Conservation (phyloP, 192 early-diverging fungal species). For the Powellomyces hirtus region DNA sequence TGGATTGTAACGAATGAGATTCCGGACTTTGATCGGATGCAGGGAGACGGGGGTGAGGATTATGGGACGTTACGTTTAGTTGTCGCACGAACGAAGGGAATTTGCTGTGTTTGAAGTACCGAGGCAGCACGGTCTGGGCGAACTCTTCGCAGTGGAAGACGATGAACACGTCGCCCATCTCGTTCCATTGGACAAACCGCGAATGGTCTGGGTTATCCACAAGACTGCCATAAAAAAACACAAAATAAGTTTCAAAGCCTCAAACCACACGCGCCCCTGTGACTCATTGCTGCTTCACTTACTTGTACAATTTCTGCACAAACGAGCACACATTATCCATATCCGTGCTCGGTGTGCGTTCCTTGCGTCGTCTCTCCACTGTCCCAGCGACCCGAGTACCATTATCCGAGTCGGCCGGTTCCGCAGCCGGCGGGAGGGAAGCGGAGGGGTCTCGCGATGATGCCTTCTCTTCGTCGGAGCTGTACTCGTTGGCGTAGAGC, state of each 20-base stretch:
- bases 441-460: too few species aligned
- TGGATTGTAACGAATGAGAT: too few species aligned
- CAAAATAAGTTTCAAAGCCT: too few species aligned
- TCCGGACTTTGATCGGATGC: too few species aligned
- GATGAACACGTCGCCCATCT: conserved; percentile 20
- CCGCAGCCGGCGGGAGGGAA: too few species aligned
- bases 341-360: neutral
- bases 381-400: too few species aligned
- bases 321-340: conserved; percentile 7
- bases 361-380: neutral
- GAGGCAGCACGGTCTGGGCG: conserved; percentile 11
- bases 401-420: too few species aligned
- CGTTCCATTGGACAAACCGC: conserved; percentile 25
- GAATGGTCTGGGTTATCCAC: conserved; percentile 11
- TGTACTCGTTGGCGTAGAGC: neutral
- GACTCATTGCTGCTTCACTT: too few species aligned
- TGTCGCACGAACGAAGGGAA: conserved; percentile 23
- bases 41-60: too few species aligned
- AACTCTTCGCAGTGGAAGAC: conserved; percentile 26
- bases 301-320: conserved; percentile 1
- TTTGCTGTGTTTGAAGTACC: conserved; percentile 12
- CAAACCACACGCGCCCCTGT: too few species aligned
- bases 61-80: conserved; percentile 21
- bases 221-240: conserved; percentile 2
- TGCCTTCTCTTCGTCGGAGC: neutral